Evolutionary conservation across 768 basidiomycete species (phyloP), one percentile per base, ranked within the genome.

Genomic region (Grammothele lineata): DNA sequence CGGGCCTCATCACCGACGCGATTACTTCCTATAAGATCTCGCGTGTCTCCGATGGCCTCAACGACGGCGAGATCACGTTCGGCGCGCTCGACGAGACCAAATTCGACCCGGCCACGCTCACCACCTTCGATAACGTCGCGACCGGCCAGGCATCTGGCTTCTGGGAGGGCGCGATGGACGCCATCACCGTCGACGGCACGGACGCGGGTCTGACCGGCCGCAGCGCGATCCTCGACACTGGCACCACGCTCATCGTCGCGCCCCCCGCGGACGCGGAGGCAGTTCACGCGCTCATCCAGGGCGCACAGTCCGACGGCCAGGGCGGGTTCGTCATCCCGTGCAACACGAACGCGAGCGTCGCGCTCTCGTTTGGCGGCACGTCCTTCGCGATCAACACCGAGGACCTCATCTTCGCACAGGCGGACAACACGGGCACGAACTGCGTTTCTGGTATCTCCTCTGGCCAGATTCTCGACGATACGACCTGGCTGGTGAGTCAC

Each of bases 21-120:
- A 84, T 92, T 59, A 77, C 80, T 9, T 87, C 87, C 8, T 91
- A 77, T 77, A 91, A 87, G 69, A 80, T 94, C 46, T 74, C 87
- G 2, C 85, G 91, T 47, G 67, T 84, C 26, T 72, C 76, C 8
- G 88, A 92, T 60, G 67, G 74, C 56, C 64, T 69, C 60, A 84
- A 85, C 55, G 85, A 90, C 55, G 90, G 90, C 41, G 76, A 89
- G 66, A 75, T 92, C 48, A 89, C 89, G 7, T 87, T 93, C 53
- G 91, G 90, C 26, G 84, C 76, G 11, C 73, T 90, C 26, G 87
- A 92, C 65, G 11, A 67, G 8, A 70, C 76, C 51, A 89, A 91
- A 65, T 87, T 89, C 62, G 74, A 82, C 54, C 45, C 72, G 5
- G 49, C 57, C 15, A 82, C 86, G 2, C 70, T 87, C 30, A 71